Evolutionary conservation across 2,329 filamentous ascomycete genomes (phyloP), one percentile per base, ranked within the genome.

Genomic region (Aspergillus alliaceus): DNA sequence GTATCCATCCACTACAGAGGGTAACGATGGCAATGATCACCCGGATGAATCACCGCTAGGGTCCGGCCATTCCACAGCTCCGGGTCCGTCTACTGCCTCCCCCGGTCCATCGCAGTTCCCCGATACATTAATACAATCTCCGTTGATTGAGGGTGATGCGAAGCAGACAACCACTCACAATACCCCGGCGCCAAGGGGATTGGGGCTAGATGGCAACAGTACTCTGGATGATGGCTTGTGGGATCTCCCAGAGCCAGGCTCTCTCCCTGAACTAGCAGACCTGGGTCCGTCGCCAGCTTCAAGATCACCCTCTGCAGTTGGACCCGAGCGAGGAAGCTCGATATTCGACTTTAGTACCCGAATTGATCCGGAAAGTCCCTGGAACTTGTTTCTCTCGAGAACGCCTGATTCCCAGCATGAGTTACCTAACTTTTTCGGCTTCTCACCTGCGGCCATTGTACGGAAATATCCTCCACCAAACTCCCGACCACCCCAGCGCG

Each of bases 251-350:
- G 67, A 49, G 59, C 52, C 58, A 56, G 63, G 27, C 18, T 63
- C 69, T 2, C 60, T 75, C 6, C 72, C 71, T 11, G 72, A 74
- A 44, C 55, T 75, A 35, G 58, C 64, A 11, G 71, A 75, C 58
- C 54, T 75, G 12, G 70, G 67, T 29, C 59, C 63, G 2, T 69
- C 70, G 1, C 63, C 64, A 6, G 57, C 60, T 25, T 51, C 65
- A n/a, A 39, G 53, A 12, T 55, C 64, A 8, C 48, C 53, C 50
- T 53, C 61, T 4, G 54, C 64, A n/a, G 54, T 56, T n/a, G 44
- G 56, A 22, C 24, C 44, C 8, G 60, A 57, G 25, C 54, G 56
- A 25, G 55, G 56, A 39, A 60, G 60, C 35, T 54, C 62, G 0
- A 48, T 51, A 18, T 63, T 66, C 37, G 61, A 66, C 7, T 64